Evolutionary conservation across 108 stramenopile species (phyloP), one percentile per base, ranked within the genome.

Genomic region (Discostella pseudostelligera): DNA sequence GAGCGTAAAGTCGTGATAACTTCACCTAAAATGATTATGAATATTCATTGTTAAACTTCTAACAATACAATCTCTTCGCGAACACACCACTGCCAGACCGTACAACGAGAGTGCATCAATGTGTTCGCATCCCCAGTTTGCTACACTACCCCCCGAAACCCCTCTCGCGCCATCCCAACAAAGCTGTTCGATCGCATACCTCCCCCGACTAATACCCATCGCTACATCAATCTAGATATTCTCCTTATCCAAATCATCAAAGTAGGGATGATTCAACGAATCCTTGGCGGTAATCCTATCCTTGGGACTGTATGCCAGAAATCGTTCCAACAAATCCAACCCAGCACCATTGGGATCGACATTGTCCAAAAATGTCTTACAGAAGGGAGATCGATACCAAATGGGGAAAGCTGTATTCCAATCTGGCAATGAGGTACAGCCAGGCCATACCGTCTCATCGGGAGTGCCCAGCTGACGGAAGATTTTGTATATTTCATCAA

Each of bases 401-500:
- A 80, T 81, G 14, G 97, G 97, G 62, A 94, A 97, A 0, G 86
- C 65, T 20, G 87, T 51, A 54, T 90, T 89, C 90, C 90, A 96
- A 71, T 97, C 88, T 35, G 85, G 94, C 17, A 98, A 76, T 25
- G 78, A 62, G 4, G 84, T 85, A 0, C 95, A 84, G 12, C 96
- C 96, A 3, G 92, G 94, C 98, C 98, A 99, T 29, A 88, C 74
- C 35, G 66, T 62, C 61, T 97, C 97, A 13, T 76, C 82, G 5
- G 99, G 99, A 12, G 99, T 99, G 37, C 97, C 99, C 6, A 97
- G 78, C 67, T 91, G 87, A 11, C 94, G 85, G 69, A 99, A 99
- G 54, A 99, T 97, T 59, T 96, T 93, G 73, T 83, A 96, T n/a
- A 98, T 73, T 72, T 99, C 93, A 76, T 99, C 99, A 75, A 96